Percentiles rank a stretch among this genome's conserved stretches.
These are phyloP conservation scores for Candida dajiaensis DNA, from an alignment of 805 yeast genomes.

Conservation along the genomic window DNA sequence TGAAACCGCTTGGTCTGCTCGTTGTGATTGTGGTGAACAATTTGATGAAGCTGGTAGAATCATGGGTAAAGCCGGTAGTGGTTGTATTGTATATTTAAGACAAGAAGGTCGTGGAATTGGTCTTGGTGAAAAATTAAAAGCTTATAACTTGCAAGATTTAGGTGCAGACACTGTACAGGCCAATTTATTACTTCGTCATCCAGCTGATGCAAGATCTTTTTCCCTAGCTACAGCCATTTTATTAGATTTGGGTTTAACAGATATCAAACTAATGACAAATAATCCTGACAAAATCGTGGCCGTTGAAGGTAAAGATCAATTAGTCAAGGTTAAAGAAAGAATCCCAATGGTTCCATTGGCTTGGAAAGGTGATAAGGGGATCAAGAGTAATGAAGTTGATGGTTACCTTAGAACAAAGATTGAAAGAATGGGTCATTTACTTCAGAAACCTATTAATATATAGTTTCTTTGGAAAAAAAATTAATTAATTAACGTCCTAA, in stretches of 20 bases:
- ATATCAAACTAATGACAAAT: constrained; percentile 79
- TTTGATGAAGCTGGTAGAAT: constrained; percentile 95
- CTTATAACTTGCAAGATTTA: constrained; percentile 92
- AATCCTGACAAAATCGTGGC: constrained; percentile 96
- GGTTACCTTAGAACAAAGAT: constrained; percentile 91
- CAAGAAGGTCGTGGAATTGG: constrained; percentile 99
- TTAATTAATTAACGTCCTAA: too few relatives aligned
- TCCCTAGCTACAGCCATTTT: constrained; percentile 91
- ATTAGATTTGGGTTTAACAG: constrained; percentile 67
- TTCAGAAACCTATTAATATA: constrained; percentile 39
- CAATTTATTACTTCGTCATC: constrained; percentile 85
- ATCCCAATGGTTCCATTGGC: constrained; percentile 97
- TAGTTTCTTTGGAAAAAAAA: too few relatives aligned
- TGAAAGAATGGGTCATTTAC: constrained; percentile 94
- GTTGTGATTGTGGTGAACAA: constrained; percentile 99
- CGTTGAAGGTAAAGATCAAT: constrained; percentile 79
- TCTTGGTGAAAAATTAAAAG: constrained; percentile 93
- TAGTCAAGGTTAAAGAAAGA: constrained; percentile 74
- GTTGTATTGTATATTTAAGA: constrained; percentile 90
- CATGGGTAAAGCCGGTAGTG: constrained; percentile 84
- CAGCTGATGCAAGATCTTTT: constrained; percentile 96
- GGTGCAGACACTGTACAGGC: constrained; percentile 99
- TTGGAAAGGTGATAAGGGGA: constrained; percentile 68
- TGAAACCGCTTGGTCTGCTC: constrained; percentile 98
- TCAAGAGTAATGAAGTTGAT: constrained; percentile 80